Evolutionary conservation across 352 stramenopile species (phyloP).

Genomic region (Pythium graminicola): DNA sequence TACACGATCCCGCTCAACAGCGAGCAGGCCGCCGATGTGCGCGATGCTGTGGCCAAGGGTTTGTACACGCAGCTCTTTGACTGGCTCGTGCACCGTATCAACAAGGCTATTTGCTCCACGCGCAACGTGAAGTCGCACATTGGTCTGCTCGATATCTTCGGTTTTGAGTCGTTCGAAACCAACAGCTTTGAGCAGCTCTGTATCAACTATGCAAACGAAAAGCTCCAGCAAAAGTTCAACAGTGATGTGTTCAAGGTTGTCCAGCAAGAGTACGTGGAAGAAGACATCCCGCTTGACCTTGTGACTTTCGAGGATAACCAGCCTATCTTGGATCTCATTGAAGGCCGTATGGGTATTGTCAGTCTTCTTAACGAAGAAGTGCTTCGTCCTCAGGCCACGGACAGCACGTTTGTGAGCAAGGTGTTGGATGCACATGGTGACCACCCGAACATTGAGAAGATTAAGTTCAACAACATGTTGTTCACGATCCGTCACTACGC

Average conservation of each 20-base stretch:
- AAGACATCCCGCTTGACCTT: slow-evolving; percentile 68
- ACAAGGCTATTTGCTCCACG: slow-evolving; percentile 71
- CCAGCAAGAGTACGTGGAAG: slow-evolving; percentile 71
- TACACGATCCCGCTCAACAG: slow-evolving; percentile 72
- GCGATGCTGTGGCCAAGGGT: slow-evolving; percentile 77
- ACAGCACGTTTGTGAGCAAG: slow-evolving; percentile 70
- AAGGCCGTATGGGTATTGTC: slow-evolving; percentile 80
- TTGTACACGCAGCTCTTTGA: slow-evolving; percentile 89
- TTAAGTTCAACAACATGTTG: slow-evolving; percentile 55
- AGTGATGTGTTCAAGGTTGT: slow-evolving; percentile 73
- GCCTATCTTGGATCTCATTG: slow-evolving; percentile 83
- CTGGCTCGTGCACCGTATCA: slow-evolving; percentile 83
- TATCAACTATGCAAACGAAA: slow-evolving; percentile 88
- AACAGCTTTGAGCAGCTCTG: slow-evolving; percentile 88
- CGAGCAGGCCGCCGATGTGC: slow-evolving; percentile 74
- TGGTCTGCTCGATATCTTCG: slow-evolving; percentile 88
- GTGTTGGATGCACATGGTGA: slow-evolving; percentile 62
- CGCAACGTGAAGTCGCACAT: slow-evolving; percentile 69
- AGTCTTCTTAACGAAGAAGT: slow-evolving; percentile 76
- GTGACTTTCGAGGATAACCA: slow-evolving; percentile 87
- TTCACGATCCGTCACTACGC: slow-evolving; percentile 84
- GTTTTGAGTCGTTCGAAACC: slow-evolving; percentile 87
- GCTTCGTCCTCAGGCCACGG: slow-evolving; percentile 57
- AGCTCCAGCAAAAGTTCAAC: slow-evolving; percentile 86
- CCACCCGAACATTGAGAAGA: slow-evolving; percentile 74